A percentile compares a stretch with the other conserved stretches of the same genome.
Conservation (phyloP, 495 filamentous ascomycete genomes). For the Stereocaulon alpinum region DNA sequence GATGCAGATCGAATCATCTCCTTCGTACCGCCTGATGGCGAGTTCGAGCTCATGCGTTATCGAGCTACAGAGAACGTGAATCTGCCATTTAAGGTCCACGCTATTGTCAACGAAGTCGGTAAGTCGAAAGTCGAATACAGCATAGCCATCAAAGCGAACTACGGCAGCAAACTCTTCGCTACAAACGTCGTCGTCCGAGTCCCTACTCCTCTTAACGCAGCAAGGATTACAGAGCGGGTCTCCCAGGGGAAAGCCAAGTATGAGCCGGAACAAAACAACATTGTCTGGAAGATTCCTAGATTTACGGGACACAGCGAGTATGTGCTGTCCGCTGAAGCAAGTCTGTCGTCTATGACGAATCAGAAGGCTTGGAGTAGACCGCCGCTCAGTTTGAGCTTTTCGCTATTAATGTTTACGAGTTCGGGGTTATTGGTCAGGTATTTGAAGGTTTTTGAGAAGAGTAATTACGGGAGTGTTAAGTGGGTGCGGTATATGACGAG, state of each 20-base stretch:
- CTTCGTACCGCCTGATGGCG: slow-evolving; percentile 94
- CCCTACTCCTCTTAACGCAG: slow-evolving; percentile 93
- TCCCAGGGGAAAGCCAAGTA: slow-evolving; percentile 97
- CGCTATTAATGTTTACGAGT: slow-evolving; percentile 94
- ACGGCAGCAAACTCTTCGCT: slow-evolving; percentile 89
- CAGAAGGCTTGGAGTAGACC: slow-evolving; percentile 97
- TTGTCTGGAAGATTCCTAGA: slow-evolving; percentile 97
- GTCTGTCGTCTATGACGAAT: slow-evolving; percentile 90
- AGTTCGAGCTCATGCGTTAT: slow-evolving; percentile 99
- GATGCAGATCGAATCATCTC: slow-evolving; percentile 96
- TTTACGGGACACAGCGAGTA: slow-evolving; percentile 95
- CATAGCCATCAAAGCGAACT: slow-evolving; percentile 95
- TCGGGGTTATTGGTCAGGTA: slow-evolving; percentile 87
- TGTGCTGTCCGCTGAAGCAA: slow-evolving; percentile 87
- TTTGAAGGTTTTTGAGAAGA: slow-evolving; percentile 99
- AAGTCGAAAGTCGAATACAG: slow-evolving; percentile 98
- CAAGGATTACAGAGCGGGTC: slow-evolving; percentile 84
- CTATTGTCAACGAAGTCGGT: slow-evolving; percentile 94
- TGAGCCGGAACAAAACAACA: slow-evolving; percentile 94
- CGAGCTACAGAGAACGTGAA: slow-evolving; percentile 99
- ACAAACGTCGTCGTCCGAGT: slow-evolving; percentile 96
- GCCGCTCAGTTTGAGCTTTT: slow-evolving; percentile 84
- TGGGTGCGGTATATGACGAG: slow-evolving; percentile 99
- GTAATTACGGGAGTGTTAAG: slow-evolving; percentile 95
- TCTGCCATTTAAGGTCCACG: slow-evolving; percentile 96